Base-by-base conservation (phyloP, 163 green algal species). In the Scenedesmus sp. region DNA sequence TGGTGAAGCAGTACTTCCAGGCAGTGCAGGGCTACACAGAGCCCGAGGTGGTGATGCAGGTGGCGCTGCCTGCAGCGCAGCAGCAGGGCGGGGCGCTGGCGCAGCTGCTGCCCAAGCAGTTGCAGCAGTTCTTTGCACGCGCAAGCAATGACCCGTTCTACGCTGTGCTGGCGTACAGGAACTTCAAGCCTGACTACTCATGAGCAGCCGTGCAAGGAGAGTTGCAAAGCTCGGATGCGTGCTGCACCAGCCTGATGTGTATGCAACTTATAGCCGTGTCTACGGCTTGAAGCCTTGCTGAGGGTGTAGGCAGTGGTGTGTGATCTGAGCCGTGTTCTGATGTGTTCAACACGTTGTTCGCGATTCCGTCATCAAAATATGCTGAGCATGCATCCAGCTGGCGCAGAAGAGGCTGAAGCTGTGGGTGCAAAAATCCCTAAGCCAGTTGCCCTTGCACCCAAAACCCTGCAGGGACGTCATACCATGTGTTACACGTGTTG, bases 1-100 rank as follows among this genome's bases (percentile, higher is more conserved):
- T 99, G 16, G 97, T 99, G 18, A 96, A 96, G 91, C 92, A 95
- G 60, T 98, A 99, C 92, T 97, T 98, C 56, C 90, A 94, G 52
- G 82, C 91, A 7, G 94, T 97, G 20, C 82, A 95, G 56, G 96
- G 96, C 12, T 98, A 98, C 91, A 95, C 93, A 3, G 73, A 91
- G 16, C 94, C 97, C 0, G 93, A 98, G 88, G 93, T 95, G 18
- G 60, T 98, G 16, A 95, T 84, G 3, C 73, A 97, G 83, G 62
- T 74, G 62, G 79, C 79, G 6, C 16, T 88, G 85, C 88, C 93
- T 60, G 84, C 54, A 86, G 34, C 15, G 16, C 82, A 91, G 9
- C 55, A 62, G 67, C 81, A 62, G 60, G 26, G 74, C n/a, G 46
- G 90, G 26, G 52, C 52, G 66, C 85, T 96, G 64, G n/a, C 84